These are phyloP conservation scores for Mortierella sp. DNA, from an alignment of 371 early-diverging fungal genomes.

Conservation along the genomic window DNA sequence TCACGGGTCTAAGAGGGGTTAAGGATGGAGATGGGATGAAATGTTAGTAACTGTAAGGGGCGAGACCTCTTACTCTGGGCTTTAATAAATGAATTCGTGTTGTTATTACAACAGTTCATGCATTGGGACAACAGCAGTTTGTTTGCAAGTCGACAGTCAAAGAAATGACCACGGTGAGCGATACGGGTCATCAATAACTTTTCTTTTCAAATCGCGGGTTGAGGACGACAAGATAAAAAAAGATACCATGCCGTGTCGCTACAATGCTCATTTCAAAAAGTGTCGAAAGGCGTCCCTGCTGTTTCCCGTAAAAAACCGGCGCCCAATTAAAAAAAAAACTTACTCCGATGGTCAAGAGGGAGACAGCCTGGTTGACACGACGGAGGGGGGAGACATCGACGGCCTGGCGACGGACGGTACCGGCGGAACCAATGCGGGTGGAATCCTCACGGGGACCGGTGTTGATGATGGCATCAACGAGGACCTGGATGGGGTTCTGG, in stretches of 20 bases:
- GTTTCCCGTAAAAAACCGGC: background rate
- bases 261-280: background rate
- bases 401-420: slow-evolving; percentile 99
- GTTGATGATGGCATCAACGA: slow-evolving; percentile 99
- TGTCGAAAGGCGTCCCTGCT: background rate
- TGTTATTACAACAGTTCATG: background rate
- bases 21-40: background rate
- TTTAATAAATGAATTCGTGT: slow-evolving; percentile 19
- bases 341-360: slow-evolving; percentile 96
- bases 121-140: background rate
- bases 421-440: slow-evolving; percentile 99
- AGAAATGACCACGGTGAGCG: background rate
- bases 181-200: background rate
- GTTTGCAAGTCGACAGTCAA: background rate
- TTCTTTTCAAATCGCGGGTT: background rate
- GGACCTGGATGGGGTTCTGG: slow-evolving; percentile 99
- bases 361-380: slow-evolving; percentile 99
- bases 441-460: slow-evolving; percentile 99
- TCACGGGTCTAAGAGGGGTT: slow-evolving; percentile 60
- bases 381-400: slow-evolving; percentile 99
- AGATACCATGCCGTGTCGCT: background rate
- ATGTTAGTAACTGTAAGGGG: slow-evolving; percentile 59
- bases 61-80: slow-evolving; percentile 61
- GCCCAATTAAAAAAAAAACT: slow-evolving; percentile 53
- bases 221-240: background rate